These are phyloP conservation scores for Pisolithus orientalis DNA, from an alignment of 768 basidiomycete genomes.

Conservation along the genomic window DNA sequence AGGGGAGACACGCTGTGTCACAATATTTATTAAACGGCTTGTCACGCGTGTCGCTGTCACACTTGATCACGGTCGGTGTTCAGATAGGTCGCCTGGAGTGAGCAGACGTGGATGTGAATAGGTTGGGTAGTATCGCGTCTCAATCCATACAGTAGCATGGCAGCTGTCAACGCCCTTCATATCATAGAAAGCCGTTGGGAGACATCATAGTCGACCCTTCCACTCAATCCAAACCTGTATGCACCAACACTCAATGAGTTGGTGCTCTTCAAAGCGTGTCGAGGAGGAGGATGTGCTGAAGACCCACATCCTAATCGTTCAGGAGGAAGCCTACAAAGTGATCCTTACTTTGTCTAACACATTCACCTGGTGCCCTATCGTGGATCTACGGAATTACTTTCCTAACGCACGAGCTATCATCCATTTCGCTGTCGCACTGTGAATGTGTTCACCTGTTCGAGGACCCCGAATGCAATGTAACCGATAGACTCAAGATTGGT, in stretches of 20 bases:
- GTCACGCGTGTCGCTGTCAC: neutral
- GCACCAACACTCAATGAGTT: neutral
- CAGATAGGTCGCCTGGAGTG: too few relatives aligned
- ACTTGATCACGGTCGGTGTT: too few relatives aligned
- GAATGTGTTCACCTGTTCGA: too few relatives aligned
- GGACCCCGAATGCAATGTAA: too few relatives aligned
- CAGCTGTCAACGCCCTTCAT: neutral
- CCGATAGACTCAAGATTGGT: too few relatives aligned
- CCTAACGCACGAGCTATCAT: too few relatives aligned
- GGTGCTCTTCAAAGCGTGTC: slow-evolving; percentile 19
- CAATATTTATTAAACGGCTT: neutral
- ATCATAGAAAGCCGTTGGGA: neutral
- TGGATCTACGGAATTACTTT: too few relatives aligned
- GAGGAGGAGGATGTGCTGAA: slow-evolving; percentile 16
- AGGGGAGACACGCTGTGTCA: neutral
- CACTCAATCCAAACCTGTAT: neutral
- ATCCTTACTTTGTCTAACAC: too few relatives aligned
- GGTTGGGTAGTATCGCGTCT: neutral
- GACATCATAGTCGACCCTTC: neutral
- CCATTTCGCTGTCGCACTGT: too few relatives aligned
- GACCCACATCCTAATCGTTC: slow-evolving; percentile 9
- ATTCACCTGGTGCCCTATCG: too few relatives aligned
- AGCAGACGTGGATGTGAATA: too few relatives aligned
- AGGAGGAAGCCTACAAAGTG: too few relatives aligned
- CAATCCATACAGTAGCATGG: neutral